These are phyloP conservation scores for Chenopodium album DNA, from an alignment of 148 eudicot species.

Conservation along the genomic window DNA sequence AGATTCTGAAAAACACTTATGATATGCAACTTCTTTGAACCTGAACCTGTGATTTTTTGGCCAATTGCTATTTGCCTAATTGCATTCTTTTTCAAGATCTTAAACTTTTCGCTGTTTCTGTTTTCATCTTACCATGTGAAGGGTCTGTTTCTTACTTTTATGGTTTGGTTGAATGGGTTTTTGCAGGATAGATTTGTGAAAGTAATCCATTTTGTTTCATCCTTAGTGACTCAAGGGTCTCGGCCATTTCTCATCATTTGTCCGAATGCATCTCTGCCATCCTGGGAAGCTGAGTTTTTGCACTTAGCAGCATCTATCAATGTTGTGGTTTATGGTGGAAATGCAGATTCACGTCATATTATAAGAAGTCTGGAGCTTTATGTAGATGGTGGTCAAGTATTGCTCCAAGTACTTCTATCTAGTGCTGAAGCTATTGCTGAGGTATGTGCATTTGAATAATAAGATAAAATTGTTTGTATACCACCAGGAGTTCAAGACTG, in stretches of 20 bases:
- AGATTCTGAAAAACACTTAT: background rate
- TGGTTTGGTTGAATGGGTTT: slow-evolving; percentile 12
- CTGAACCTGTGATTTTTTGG: background rate
- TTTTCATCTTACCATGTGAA: background rate
- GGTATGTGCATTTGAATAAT: slow-evolving; percentile 21
- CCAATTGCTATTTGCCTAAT: background rate
- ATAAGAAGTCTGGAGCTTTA: slow-evolving; percentile 53
- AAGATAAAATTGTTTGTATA: background rate
- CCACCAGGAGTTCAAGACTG: background rate
- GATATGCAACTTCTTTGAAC: no score
- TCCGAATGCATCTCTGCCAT: slow-evolving; percentile 31
- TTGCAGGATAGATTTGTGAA: slow-evolving; percentile 53
- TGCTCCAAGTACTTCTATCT: slow-evolving; percentile 70
- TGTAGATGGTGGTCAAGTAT: slow-evolving; percentile 43
- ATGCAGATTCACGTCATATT: slow-evolving; percentile 40
- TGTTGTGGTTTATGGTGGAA: slow-evolving; percentile 60
- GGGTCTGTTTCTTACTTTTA: background rate
- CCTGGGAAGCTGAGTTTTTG: slow-evolving; percentile 67
- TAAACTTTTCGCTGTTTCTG: background rate
- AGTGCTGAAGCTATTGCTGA: slow-evolving; percentile 51
- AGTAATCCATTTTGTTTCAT: slow-evolving; percentile 39
- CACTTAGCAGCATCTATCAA: slow-evolving; percentile 45
- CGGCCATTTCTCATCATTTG: slow-evolving; percentile 60
- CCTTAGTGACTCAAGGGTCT: slow-evolving; percentile 37
- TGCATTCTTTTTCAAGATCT: background rate